Conservation (phyloP, 108 stramenopile genomes). For the Skeletonema marinoi region DNA sequence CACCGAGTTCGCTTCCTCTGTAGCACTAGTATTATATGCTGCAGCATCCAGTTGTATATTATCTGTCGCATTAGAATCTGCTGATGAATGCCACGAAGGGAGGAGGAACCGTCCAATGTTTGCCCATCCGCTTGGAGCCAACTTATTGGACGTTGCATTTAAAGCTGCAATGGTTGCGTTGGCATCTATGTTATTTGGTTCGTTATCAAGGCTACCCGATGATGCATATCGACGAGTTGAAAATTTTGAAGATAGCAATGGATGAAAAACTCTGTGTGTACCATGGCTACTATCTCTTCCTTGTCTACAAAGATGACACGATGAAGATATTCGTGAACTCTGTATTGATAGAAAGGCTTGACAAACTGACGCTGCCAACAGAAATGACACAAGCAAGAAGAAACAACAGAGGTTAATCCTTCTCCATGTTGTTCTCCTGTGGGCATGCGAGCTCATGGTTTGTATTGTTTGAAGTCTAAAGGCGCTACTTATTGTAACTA, state of each 20-base stretch:
- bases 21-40: slow-evolving; percentile 4
- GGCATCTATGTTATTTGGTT: background rate
- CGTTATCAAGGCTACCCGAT: background rate
- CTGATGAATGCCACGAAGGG: slow-evolving; percentile 13
- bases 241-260: background rate
- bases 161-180: background rate
- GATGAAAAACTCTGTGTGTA: background rate
- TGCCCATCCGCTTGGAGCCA: slow-evolving; percentile 22
- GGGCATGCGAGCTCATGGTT: background rate
- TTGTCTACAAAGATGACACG: background rate
- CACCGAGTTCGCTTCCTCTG: background rate
- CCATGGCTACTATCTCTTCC: background rate
- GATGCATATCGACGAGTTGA: background rate
- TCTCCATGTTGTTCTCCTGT: background rate
- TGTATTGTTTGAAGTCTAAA: no score
- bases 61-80: background rate
- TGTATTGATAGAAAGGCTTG: background rate
- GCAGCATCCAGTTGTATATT: slow-evolving; percentile 4
- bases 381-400: background rate
- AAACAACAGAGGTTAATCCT: background rate
- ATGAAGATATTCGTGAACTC: background rate
- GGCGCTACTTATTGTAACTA: no score
- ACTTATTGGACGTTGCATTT: background rate
- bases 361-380: background rate
- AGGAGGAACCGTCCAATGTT: slow-evolving; percentile 22